These are phyloP conservation scores for Ophioceras dolichostomum DNA, from an alignment of 2,329 filamentous ascomycete genomes.

Conservation along the genomic window DNA sequence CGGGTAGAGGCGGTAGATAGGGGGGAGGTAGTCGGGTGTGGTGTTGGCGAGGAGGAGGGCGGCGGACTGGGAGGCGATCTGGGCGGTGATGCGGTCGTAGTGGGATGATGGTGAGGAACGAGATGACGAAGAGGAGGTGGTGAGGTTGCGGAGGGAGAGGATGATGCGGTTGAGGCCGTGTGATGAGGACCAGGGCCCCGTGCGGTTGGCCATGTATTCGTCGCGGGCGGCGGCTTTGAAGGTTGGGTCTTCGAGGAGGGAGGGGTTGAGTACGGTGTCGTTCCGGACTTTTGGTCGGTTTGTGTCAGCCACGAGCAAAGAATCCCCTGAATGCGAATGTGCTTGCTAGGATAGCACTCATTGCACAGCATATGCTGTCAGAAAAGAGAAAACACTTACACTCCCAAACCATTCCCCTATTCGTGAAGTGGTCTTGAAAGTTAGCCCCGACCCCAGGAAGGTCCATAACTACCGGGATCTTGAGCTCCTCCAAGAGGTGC, in stretches of 20 bases:
- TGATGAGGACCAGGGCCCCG: background rate
- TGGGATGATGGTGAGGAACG: background rate
- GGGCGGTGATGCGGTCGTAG: background rate
- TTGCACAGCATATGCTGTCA: too few relatives aligned
- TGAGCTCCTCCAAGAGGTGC: background rate
- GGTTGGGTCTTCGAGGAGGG: background rate
- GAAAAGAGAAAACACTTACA: too few relatives aligned
- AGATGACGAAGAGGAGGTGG: background rate
- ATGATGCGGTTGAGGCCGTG: background rate
- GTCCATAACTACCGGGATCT: background rate
- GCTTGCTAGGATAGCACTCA: too few relatives aligned
- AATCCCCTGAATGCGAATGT: too few relatives aligned
- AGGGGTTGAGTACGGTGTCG: background rate
- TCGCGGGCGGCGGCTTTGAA: background rate
- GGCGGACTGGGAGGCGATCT: background rate
- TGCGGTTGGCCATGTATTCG: background rate
- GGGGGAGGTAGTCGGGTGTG: background rate
- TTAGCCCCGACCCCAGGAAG: background rate
- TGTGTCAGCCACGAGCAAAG: too few relatives aligned
- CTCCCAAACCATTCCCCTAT: background rate
- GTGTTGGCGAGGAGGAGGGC: background rate
- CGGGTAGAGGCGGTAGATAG: background rate
- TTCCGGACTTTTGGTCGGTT: too few relatives aligned
- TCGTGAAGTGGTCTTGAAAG: background rate
- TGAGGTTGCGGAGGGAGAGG: background rate